Evolutionary conservation across 2,329 filamentous ascomycete species (phyloP).

Genomic region (Penicillium sp.): DNA sequence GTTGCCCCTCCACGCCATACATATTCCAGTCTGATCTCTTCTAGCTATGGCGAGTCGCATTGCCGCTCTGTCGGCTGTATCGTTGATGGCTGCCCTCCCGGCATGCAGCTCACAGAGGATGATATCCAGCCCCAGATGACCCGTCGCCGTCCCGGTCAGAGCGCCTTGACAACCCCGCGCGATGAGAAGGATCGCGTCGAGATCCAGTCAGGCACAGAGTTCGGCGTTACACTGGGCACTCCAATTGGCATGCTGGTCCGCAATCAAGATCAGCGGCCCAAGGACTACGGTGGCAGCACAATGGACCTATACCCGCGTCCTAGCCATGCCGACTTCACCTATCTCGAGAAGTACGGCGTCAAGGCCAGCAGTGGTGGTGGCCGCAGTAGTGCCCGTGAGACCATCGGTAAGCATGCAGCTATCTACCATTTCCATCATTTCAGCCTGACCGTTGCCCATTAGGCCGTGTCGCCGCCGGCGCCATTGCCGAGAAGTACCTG

Average conservation of each 20-base stretch:
- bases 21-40: constrained; percentile 18
- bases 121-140: constrained; percentile 96
- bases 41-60: constrained; percentile 74
- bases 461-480: constrained; percentile 81
- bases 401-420: constrained; percentile 58
- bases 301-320: constrained; percentile 91
- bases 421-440: neutral
- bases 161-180: constrained; percentile 80
- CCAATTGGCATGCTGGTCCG: constrained; percentile 81
- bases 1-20: constrained; percentile 27
- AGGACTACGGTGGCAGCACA: constrained; percentile 83
- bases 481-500: constrained; percentile 91
- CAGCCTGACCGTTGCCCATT: neutral
- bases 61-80: constrained; percentile 92
- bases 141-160: constrained; percentile 82
- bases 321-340: constrained; percentile 93
- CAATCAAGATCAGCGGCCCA: constrained; percentile 88
- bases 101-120: constrained; percentile 74
- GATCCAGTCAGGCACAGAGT: constrained; percentile 90
- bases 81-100: constrained; percentile 85
- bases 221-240: constrained; percentile 81
- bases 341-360: constrained; percentile 93
- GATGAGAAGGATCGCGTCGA: constrained; percentile 88
- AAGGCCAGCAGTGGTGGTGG: constrained; percentile 89
- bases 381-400: constrained; percentile 86